phyloP scores from a whole-genome alignment of 2,329 filamentous ascomycete species.

The Trichoderma citrinoviride region DNA sequence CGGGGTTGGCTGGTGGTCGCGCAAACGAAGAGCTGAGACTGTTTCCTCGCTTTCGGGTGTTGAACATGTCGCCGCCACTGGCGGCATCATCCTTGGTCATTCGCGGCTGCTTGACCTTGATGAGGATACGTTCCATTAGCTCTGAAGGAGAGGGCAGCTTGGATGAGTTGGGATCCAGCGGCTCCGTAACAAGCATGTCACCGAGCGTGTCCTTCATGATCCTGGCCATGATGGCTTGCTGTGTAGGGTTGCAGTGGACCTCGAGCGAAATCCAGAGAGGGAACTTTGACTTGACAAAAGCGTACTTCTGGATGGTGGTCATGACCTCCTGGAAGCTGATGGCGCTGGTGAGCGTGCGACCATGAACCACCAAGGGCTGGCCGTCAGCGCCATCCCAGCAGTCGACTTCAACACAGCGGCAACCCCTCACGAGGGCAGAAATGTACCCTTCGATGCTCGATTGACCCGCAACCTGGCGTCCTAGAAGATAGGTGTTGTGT shows the following conservation, averaged over 20 bases:
- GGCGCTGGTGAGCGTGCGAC: constrained; percentile 81
- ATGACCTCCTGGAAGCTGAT: constrained; percentile 91
- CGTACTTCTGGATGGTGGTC: constrained; percentile 89
- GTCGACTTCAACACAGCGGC: constrained; percentile 94
- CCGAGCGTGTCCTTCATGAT: constrained; percentile 86
- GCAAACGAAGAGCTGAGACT: constrained; percentile 69
- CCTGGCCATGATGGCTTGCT: constrained; percentile 84
- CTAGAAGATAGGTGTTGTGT: constrained; percentile 95
- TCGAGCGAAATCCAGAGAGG: constrained; percentile 94
- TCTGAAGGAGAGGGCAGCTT: constrained; percentile 82
- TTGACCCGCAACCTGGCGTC: constrained; percentile 82
- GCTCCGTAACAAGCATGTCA: constrained; percentile 71
- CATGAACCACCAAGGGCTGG: constrained; percentile 86
- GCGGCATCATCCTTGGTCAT: constrained; percentile 40
- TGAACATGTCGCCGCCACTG: constrained; percentile 34
- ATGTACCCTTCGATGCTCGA: constrained; percentile 97
- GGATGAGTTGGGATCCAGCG: constrained; percentile 65
- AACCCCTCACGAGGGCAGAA: constrained; percentile 79
- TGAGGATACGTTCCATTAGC: constrained; percentile 76
- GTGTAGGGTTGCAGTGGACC: constrained; percentile 81
- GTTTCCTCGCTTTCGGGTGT: constrained; percentile 53
- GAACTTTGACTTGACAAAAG: constrained; percentile 81
- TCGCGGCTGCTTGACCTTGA: constrained; percentile 86
- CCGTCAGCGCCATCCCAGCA: constrained; percentile 94
- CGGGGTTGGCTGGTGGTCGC: constrained; percentile 60